A percentile compares a stretch with the other conserved stretches of the same genome.
Evolutionary conservation across 139 green algal species (phyloP).

Genomic region (Chlorella sp.): DNA sequence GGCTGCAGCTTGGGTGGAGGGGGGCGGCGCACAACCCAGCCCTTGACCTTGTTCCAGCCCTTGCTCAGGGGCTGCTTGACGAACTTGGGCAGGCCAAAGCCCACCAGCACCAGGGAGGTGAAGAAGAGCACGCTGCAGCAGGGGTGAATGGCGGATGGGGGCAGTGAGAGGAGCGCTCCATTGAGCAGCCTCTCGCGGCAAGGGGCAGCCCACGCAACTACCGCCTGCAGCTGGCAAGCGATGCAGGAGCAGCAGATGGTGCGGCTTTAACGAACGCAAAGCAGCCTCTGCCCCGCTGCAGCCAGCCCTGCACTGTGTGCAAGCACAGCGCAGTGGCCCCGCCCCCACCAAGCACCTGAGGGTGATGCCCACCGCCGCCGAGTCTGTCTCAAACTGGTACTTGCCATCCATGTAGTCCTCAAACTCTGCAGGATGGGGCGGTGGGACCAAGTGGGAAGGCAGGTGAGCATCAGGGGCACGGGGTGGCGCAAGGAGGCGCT

Average conservation of each 20-base stretch:
- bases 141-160: too few species aligned
- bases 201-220: too few species aligned
- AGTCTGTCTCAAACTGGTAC: background rate
- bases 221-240: too few species aligned
- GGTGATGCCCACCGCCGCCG: slow-evolving; percentile 1
- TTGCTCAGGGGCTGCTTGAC: background rate
- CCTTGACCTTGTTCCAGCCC: background rate
- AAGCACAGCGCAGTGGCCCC: background rate
- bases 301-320: too few species aligned
- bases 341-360: background rate
- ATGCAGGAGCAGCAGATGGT: too few species aligned
- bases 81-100: slow-evolving; percentile 14
- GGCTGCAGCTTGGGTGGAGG: background rate
- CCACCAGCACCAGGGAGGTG: slow-evolving; percentile 11
- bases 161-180: too few species aligned
- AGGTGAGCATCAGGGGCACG: too few species aligned
- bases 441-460: background rate
- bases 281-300: too few species aligned
- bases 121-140: slow-evolving; percentile 1
- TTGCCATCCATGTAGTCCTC: slow-evolving; percentile 27
- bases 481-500: too few species aligned
- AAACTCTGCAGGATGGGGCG: slow-evolving; percentile 33
- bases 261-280: too few species aligned
- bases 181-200: too few species aligned
- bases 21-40: too few species aligned